These are phyloP conservation scores for Rubia occidens DNA, from an alignment of 305 asterid species.

Conservation along the genomic window DNA sequence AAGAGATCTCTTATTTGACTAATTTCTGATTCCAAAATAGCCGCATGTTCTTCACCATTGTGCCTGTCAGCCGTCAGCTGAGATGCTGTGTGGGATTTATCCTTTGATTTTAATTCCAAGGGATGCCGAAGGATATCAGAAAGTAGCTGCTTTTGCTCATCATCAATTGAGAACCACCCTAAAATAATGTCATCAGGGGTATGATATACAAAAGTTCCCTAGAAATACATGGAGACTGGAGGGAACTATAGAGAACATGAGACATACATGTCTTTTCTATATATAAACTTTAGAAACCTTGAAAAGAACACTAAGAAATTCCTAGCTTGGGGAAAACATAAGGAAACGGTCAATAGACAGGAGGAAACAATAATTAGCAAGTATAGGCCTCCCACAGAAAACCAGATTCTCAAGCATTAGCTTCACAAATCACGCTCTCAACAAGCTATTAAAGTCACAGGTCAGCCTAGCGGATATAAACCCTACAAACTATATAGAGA, in stretches of 20 bases:
- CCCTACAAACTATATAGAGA: not conserved
- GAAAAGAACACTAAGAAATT: too few species aligned
- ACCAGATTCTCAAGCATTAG: too few species aligned
- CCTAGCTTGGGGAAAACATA: too few species aligned
- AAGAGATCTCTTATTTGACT: constrained; percentile 90
- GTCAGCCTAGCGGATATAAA: not conserved
- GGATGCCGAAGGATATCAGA: constrained; percentile 40
- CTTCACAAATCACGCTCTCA: not conserved
- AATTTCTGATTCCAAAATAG: constrained; percentile 72
- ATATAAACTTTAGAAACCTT: not conserved
- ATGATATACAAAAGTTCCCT: not conserved
- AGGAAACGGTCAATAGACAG: too few species aligned
- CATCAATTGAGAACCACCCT: constrained; percentile 89
- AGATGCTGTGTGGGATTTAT: constrained; percentile 22
- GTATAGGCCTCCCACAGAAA: not conserved
- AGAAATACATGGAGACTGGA: not conserved
- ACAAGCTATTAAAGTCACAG: not conserved
- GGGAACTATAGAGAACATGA: not conserved
- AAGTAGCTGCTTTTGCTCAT: constrained; percentile 57
- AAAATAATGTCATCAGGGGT: constrained; percentile 11
- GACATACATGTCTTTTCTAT: not conserved
- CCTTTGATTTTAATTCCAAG: constrained; percentile 24
- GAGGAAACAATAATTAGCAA: too few species aligned
- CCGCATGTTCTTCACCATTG: constrained; percentile 61
- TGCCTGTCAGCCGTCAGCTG: constrained; percentile 21